Conservation (phyloP, 2,329 filamentous ascomycete species). For the Trichophyton mentagrophytes region DNA sequence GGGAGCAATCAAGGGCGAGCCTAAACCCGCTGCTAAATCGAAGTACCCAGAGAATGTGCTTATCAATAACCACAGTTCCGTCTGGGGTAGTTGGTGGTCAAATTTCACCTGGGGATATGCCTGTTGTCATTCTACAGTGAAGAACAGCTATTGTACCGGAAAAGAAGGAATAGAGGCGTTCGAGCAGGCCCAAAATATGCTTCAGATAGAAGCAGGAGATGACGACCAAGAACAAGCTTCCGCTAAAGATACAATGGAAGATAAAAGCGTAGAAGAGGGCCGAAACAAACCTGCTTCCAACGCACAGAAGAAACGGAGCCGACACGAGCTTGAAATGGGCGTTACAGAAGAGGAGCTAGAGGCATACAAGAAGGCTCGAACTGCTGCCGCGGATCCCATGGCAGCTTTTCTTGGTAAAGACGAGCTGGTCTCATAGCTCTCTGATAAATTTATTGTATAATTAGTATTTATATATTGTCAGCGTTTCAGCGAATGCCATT, state of each 20-base stretch:
- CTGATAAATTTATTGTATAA: background rate
- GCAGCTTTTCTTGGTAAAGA: constrained; percentile 65
- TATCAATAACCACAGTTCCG: constrained; percentile 78
- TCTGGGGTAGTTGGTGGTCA: constrained; percentile 97
- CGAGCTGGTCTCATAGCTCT: constrained; percentile 35
- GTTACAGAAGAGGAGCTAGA: constrained; percentile 78
- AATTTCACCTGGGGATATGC: constrained; percentile 92
- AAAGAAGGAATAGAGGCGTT: constrained; percentile 73
- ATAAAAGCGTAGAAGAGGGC: constrained; percentile 14
- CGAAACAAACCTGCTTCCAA: constrained; percentile 13
- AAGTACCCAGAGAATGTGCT: constrained; percentile 85
- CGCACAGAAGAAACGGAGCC: constrained; percentile 49
- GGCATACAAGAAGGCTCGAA: constrained; percentile 63
- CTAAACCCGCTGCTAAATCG: constrained; percentile 62
- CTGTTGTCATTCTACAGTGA: constrained; percentile 85
- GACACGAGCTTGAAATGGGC: constrained; percentile 65
- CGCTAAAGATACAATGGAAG: constrained; percentile 22
- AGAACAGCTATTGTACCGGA: constrained; percentile 96
- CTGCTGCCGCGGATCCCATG: constrained; percentile 74
- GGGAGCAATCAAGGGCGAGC: constrained; percentile 77
- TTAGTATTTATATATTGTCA: constrained; percentile 3
- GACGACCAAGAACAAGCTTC: constrained; percentile 14
- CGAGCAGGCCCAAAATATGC: constrained; percentile 57
- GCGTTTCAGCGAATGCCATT: constrained; percentile 5
- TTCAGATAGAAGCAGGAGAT: constrained; percentile 28